Conservation (phyloP, 225 moss, liverwort and hornwort genomes). For the Polytrichum commune region DNA sequence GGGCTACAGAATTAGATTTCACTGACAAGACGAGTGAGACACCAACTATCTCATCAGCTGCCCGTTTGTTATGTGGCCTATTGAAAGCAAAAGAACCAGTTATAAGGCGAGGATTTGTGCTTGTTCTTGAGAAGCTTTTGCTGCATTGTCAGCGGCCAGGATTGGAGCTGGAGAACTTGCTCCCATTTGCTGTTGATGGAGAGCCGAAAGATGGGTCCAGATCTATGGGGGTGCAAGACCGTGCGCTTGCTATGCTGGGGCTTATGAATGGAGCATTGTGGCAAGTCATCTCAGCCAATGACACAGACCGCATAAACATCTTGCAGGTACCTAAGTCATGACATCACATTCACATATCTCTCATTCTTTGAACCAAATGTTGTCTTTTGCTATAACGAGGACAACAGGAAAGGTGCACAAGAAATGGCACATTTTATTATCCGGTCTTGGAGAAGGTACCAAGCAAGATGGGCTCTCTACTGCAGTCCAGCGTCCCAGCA, state of each 20-base stretch:
- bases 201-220: conserved; percentile 65
- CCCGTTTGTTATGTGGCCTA: conserved; percentile 81
- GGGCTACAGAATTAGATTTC: conserved; percentile 53
- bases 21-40: conserved; percentile 50
- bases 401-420: too few species aligned
- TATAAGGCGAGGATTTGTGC: conserved; percentile 83
- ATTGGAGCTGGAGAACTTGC: conserved; percentile 69
- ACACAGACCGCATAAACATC: conserved; percentile 92
- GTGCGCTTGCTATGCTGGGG: conserved; percentile 89
- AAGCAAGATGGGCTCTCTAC: too few species aligned
- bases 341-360: too few species aligned
- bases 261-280: conserved; percentile 99
- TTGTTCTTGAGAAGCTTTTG: conserved; percentile 82
- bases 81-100: conserved; percentile 88
- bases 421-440: too few species aligned
- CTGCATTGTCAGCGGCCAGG: conserved; percentile 97
- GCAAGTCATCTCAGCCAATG: conserved; percentile 98
- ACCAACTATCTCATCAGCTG: conserved; percentile 84
- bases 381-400: too few species aligned
- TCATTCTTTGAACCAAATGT: too few species aligned
- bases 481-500: too few species aligned
- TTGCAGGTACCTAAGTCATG: conserved; percentile 49
- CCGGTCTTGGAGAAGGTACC: too few species aligned
- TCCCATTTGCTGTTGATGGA: conserved; percentile 44
- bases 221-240: conserved; percentile 77